Base-by-base conservation (phyloP, 306 rosid genomes). In the Pterocarpus santalinus region DNA sequence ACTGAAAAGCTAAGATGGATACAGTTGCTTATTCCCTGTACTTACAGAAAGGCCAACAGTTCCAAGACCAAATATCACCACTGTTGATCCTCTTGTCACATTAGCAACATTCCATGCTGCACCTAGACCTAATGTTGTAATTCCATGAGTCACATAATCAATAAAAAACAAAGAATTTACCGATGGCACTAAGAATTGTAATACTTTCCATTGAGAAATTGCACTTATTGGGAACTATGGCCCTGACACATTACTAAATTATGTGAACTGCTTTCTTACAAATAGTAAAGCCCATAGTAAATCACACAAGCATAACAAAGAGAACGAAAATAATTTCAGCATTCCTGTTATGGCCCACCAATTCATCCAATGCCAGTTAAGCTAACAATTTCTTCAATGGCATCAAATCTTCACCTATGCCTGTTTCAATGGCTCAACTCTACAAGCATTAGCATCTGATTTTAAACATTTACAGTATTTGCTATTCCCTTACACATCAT, bases 71-170 rank as follows among this genome's bases (percentile, higher is more conserved):
- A 90, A 95, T 83, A 95, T 90, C 77, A 88, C 99, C 80, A 95
- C 99, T 28, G 92, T 89, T 66, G 98, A 93, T 78, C 97, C 99
- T 82, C 89, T 73, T 15, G 94, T 69, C 75, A 95, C 88, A 86
- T 91, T 90, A 58, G 99, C 99, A 69, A 93, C 89, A 63, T 93
- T 93, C 99, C 99, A 95, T 74, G 97, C 99, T 34, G 97, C 99
- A 11, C 98, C 99, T 62, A 95, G 78, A 77, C 99, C 99, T 91
- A 79, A 68, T 68, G 76, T 67, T 22, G 72, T 30, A 82, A 72
- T 62, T 36, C 44, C 58, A 64, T 49, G 64, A 57, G 83, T 79
- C 51, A 81, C 72, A 79, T 43, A 38, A 61, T 55, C 32, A 80
- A 49, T 22, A 3, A 60, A 68, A 36, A 70, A 71, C 17, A 36